These are phyloP conservation scores for Dioscorea cayenensis DNA, from an alignment of 116 monocot genomes.

Conservation along the genomic window DNA sequence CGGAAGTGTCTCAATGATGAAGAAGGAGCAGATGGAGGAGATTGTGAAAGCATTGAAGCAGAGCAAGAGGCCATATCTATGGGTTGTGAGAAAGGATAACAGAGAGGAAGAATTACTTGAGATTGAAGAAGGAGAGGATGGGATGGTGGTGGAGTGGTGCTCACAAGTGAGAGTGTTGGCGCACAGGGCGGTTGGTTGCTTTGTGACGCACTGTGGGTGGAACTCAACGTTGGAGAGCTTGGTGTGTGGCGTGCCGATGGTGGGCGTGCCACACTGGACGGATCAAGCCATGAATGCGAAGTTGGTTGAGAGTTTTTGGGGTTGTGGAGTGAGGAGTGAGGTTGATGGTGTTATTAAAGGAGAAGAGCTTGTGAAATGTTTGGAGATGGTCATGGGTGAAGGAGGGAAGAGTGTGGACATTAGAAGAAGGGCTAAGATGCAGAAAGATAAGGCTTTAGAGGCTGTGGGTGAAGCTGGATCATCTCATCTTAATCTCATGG, in stretches of 20 bases:
- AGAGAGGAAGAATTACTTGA: background rate
- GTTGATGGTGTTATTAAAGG: background rate
- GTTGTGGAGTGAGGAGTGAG: constrained; percentile 6
- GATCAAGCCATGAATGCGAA: background rate
- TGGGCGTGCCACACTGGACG: constrained; percentile 3
- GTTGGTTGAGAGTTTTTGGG: constrained; percentile 3
- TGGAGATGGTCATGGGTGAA: constrained; percentile 8
- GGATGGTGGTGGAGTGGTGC: constrained; percentile 15
- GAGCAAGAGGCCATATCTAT: constrained; percentile 6
- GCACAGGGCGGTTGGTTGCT: constrained; percentile 61
- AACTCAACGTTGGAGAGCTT: constrained; percentile 58
- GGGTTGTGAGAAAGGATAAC: constrained; percentile 6
- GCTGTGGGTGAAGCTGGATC: background rate
- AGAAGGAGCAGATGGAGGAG: constrained; percentile 8
- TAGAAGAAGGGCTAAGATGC: background rate
- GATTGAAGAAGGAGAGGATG: constrained; percentile 1
- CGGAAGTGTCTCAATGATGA: background rate
- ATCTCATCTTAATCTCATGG: constrained; percentile 2
- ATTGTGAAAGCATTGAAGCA: background rate
- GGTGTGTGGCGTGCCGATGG: constrained; percentile 37
- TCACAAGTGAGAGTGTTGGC: constrained; percentile 40
- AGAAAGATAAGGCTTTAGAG: background rate
- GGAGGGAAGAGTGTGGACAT: constrained; percentile 3
- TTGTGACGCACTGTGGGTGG: constrained; percentile 81
- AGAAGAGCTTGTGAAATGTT: constrained; percentile 1